Base-by-base conservation (phyloP, 108 stramenopile species). In the Cylindrotheca closterium region DNA sequence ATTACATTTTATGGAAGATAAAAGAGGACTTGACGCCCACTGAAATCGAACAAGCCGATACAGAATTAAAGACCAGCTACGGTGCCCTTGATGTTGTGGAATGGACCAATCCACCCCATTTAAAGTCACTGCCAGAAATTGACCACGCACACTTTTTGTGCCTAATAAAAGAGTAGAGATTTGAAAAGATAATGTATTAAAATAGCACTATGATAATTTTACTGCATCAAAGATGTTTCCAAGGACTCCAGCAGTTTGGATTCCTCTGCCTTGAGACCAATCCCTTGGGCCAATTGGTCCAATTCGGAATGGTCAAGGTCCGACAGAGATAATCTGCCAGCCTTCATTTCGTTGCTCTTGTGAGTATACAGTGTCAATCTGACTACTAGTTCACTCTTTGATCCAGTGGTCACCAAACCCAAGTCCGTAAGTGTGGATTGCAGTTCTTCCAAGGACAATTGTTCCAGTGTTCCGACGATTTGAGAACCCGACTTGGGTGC, bases 1-100 rank as follows among this genome's bases (percentile, higher is more conserved):
- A 92, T 58, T 87, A 78, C 68, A 78, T 88, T 55, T 53, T 92
- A 3, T 92, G 91, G 91, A 92, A 88, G 68, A 71, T 84, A 7
- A 83, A 78, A 33, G 85, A 81, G 12, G 21, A 25, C 23, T 58
- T 77, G 31, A 70, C 63, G 0, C 49, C 54, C 12, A 1, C 34
- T 42, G 79, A 84, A 30, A 74, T 81, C 27, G 48, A 59, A 1
- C 42, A 67, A 31, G 77, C 73, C 2, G 60, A 63, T 19, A 47
- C 55, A 45, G 57, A 80, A 28, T 21, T 74, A 15, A 42, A 15
- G 15, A 42, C 37, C 15, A 42, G 7, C 10, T 71, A 56, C 18
- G 42, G 33, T 2, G 66, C 55, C 15, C 15, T 64, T 19, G 73
- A 75, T 46, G 68, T 87, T 52, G 51, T 91, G 24, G 74, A 87